Evolutionary conservation across 2,329 filamentous ascomycete genomes (phyloP), one percentile per base, ranked within the genome.

Genomic region (Bretziella fagacearum): DNA sequence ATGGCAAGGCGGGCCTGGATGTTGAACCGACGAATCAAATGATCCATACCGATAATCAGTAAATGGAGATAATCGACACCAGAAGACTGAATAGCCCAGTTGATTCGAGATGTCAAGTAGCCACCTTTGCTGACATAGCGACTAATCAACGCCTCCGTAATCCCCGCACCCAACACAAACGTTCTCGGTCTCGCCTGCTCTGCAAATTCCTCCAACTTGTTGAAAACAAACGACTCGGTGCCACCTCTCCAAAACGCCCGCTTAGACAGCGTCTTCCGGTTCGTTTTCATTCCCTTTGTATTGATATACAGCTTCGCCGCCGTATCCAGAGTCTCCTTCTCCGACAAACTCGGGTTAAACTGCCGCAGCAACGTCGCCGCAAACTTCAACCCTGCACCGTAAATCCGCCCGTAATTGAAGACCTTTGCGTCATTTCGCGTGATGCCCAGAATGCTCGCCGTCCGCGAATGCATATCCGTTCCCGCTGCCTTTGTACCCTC

Each of bases 371-470:
- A 68, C 7, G 84, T 93, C 2, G 82, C 79, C 0, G 91, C 91
- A 58, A 98, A 98, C 55, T 86, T 93, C 44, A 96, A 66, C 0
- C 91, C 93, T 3, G 91, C 93, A n/a, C 91, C 93, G 57, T 98
- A 98, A 42, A 98, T 98, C 33, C 93, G 84, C 6, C 93, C 93
- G 56, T 98, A 98, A 60, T 98, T 98, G 69, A 98, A 98, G 1
- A 98, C 77, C 59, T 98, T 98, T 50, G 91, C 91, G 57, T 95
- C 79, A 56, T 95, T 95, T 52, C 91, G 75, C 2, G 85, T 93
- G 52, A 98, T 98, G 5, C 87, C 89, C 2, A 98, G 63, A 49
- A 98, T 98, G 4, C 73, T 71, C 1, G 91, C 93, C 23, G 91
- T 98, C 26, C 89, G 83, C 5, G 87, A 95, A 62, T 98, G 89